phyloP scores from a whole-genome alignment of 352 stramenopile genomes.

The Pythium vanterpoolii region DNA sequence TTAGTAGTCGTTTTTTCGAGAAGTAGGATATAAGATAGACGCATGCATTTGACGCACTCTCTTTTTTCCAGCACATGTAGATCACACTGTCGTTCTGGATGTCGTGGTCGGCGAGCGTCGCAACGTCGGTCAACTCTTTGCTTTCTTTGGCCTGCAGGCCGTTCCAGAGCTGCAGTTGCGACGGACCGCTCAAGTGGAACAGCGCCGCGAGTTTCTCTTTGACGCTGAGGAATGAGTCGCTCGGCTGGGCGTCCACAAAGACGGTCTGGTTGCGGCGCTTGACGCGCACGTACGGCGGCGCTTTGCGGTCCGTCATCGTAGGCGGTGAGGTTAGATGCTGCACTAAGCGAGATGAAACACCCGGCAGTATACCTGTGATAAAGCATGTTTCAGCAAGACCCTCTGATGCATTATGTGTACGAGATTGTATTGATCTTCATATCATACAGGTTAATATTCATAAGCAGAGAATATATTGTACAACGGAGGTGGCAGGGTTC shows the following conservation, averaged over 20 bases:
- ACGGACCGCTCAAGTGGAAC: constrained; percentile 44
- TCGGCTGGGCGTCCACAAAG: constrained; percentile 80
- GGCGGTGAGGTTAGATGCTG: not conserved
- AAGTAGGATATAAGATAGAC: too few relatives aligned
- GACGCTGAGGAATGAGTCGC: constrained; percentile 76
- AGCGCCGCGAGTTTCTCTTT: constrained; percentile 78
- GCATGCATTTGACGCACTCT: constrained; percentile 42
- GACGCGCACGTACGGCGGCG: constrained; percentile 83
- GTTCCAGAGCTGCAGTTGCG: constrained; percentile 71
- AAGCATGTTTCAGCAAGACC: not conserved
- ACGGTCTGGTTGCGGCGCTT: constrained; percentile 86
- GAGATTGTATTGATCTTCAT: not conserved
- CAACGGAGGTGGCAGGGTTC: not conserved
- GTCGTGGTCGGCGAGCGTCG: constrained; percentile 79
- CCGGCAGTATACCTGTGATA: not conserved
- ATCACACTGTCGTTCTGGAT: constrained; percentile 79
- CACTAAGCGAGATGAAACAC: not conserved
- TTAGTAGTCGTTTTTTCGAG: too few relatives aligned
- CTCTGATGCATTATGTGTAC: not conserved
- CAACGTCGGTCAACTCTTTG: constrained; percentile 78
- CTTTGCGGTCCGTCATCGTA: constrained; percentile 11
- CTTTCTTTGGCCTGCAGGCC: constrained; percentile 65
- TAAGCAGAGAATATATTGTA: not conserved
- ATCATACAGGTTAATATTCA: not conserved
- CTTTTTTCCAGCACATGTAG: constrained; percentile 89